phyloP scores from a whole-genome alignment of 2,329 filamentous ascomycete genomes.

The Dactylonectria macrodidyma region DNA sequence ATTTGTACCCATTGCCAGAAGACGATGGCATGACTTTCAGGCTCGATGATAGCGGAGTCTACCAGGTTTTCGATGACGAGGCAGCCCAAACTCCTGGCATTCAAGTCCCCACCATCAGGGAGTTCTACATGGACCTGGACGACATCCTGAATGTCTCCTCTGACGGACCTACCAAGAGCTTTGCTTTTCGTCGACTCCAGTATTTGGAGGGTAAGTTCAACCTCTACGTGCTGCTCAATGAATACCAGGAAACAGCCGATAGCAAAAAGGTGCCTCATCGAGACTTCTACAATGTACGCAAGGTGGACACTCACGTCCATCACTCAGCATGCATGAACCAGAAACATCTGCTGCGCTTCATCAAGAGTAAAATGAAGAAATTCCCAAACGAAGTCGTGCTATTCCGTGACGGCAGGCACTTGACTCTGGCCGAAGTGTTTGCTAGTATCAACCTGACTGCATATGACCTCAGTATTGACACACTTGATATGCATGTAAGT shows the following conservation, averaged over 20 bases:
- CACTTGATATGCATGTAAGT: slow-evolving; percentile 96
- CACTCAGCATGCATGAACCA: slow-evolving; percentile 99
- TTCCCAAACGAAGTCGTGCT: slow-evolving; percentile 94
- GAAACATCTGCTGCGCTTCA: slow-evolving; percentile 97
- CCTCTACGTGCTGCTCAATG: slow-evolving; percentile 91
- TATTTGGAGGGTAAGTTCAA: slow-evolving; percentile 99
- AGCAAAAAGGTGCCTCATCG: slow-evolving; percentile 97
- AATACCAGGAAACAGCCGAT: slow-evolving; percentile 98
- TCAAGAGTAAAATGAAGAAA: slow-evolving; percentile 99
- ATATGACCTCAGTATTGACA: slow-evolving; percentile 98
- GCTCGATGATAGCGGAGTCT: slow-evolving; percentile 88
- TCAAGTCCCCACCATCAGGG: slow-evolving; percentile 89
- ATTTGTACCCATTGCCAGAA: slow-evolving; percentile 81
- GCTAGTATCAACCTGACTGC: slow-evolving; percentile 97
- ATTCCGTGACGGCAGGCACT: slow-evolving; percentile 90
- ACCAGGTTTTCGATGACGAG: slow-evolving; percentile 87
- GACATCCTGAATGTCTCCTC: slow-evolving; percentile 89
- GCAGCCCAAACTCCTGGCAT: slow-evolving; percentile 79
- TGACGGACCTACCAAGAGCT: slow-evolving; percentile 96
- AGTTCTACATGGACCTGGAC: slow-evolving; percentile 97
- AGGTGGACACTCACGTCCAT: slow-evolving; percentile 98
- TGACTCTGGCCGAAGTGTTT: slow-evolving; percentile 94
- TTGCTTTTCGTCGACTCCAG: slow-evolving; percentile 93
- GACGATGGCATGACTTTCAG: slow-evolving; percentile 81
- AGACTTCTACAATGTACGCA: slow-evolving; percentile 99